Evolutionary conservation across 2,329 filamentous ascomycete species (phyloP), one percentile per base, ranked within the genome.

Genomic region (Colletotrichum orbiculare): DNA sequence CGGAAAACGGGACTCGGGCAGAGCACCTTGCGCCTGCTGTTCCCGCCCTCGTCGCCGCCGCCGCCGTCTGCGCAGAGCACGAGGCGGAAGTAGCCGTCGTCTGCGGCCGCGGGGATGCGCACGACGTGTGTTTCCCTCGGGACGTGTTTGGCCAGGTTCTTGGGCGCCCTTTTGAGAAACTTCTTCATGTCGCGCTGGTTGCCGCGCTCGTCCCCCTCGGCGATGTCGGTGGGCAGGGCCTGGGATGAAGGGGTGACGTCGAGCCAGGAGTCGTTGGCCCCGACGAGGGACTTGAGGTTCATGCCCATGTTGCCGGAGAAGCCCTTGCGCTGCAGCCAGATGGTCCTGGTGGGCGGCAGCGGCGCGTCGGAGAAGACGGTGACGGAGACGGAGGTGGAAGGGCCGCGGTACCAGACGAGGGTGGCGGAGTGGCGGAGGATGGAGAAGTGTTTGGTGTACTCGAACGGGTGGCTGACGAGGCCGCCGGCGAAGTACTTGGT

Each of bases 271-370:
- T 82, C 80, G 11, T 82, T 86, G 0, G 84, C 81, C 8, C 88
- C 85, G 41, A 91, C 76, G 1, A 91, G 74, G 0, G 88, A 85
- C 72, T 90, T 90, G 35, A 89, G 77, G 7, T 83, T 82, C 85
- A 92, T 90, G 15, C 90, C 90, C 53, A 88, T 83, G 71, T 89
- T 89, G 5, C 90, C 90, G 0, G 87, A 88, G 77, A 82, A 91
- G 2, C 90, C 90, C 68, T 88, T 89, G 64, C 83, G 83, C 76
- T 92, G 90, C 34, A 92, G 77, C 87, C 88, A 92, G 12, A 92
- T 73, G 0, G 85, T 87, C 7, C 90, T 82, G 33, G 85, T 82
- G 0, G 76, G 58, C 0, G 89, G 87, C 0, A 92, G 73, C 0
- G 84, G 82, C 2, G 77, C 75, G 67, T 89, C 85, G 0, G 83